A percentile compares a stretch with the other conserved stretches of the same genome.
Evolutionary conservation across 495 filamentous ascomycete genomes (phyloP).

Genomic region (Aspergillus sparsus): DNA sequence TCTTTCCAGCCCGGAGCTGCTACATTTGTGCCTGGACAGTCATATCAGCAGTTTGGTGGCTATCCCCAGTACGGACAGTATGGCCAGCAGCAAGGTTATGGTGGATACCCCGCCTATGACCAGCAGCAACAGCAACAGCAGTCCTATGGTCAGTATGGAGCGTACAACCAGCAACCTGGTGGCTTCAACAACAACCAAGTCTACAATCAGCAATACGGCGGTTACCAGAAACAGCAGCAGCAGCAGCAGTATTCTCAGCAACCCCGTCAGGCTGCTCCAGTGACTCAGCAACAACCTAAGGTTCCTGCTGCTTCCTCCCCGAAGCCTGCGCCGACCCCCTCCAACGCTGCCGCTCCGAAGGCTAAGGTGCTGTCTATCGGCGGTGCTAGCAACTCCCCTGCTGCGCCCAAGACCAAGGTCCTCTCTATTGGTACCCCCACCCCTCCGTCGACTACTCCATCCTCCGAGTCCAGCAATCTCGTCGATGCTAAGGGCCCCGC

Average conservation of each 20-base stretch:
- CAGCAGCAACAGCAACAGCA: conserved; percentile 46
- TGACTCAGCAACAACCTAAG: conserved; percentile 36
- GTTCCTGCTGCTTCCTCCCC: conserved; percentile 35
- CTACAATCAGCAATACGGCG: conserved; percentile 35
- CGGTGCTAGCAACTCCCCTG: conserved; percentile 42
- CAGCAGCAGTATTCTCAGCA: conserved; percentile 57
- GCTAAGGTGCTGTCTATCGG: conserved; percentile 72
- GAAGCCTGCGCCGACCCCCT: conserved; percentile 23
- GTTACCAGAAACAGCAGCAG: conserved; percentile 43
- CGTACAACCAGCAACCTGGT: conserved; percentile 46
- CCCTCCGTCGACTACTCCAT: conserved; percentile 33
- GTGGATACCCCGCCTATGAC: conserved; percentile 50
- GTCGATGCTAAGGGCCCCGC: conserved; percentile 58
- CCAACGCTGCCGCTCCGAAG: conserved; percentile 56
- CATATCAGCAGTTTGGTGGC: conserved; percentile 47
- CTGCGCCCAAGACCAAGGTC: conserved; percentile 64
- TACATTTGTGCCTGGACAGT: conserved; percentile 76
- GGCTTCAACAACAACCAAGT: conserved; percentile 42
- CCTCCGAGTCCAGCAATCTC: conserved; percentile 47
- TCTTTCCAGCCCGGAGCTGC: conserved; percentile 79
- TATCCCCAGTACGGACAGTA: conserved; percentile 61
- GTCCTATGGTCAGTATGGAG: conserved; percentile 41
- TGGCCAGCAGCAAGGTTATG: conserved; percentile 33
- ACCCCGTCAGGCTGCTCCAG: conserved; percentile 57
- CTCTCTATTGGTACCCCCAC: conserved; percentile 62